Evolutionary conservation across 2,329 filamentous ascomycete genomes (phyloP).

Genomic region (Paecilomyces sp.): DNA sequence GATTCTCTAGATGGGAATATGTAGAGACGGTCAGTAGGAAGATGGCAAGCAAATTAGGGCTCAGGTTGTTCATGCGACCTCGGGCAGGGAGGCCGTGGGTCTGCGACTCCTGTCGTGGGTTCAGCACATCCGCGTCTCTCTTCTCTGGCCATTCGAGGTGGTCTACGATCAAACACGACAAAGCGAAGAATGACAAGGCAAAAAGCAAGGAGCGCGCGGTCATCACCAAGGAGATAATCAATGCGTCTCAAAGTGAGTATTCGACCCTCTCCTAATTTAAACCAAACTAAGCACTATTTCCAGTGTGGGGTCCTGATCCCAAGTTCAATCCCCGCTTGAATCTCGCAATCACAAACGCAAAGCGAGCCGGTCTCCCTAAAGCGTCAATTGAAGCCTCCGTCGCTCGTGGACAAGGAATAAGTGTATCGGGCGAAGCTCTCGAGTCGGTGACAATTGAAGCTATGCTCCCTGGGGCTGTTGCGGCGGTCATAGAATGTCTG

Average conservation of each 20-base stretch:
- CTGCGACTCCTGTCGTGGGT: conserved; percentile 33
- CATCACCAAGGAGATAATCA: conserved; percentile 65
- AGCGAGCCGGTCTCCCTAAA: conserved; percentile 82
- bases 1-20: conserved; percentile 5
- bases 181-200: conserved; percentile 69
- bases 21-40: conserved; percentile 2
- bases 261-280: neutral
- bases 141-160: conserved; percentile 80
- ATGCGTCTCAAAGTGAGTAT: conserved; percentile 63
- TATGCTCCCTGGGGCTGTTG: conserved; percentile 66
- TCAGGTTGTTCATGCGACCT: conserved; percentile 11
- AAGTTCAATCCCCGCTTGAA: conserved; percentile 70
- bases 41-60: conserved; percentile 20
- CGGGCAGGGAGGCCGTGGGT: conserved; percentile 5
- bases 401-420: conserved; percentile 79
- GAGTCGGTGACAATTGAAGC: conserved; percentile 73
- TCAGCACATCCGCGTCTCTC: conserved; percentile 39
- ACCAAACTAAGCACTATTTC: conserved; percentile 6
- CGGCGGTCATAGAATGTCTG: conserved; percentile 75
- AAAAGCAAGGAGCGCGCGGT: conserved; percentile 65
- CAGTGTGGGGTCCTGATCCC: conserved; percentile 69
- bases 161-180: conserved; percentile 95
- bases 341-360: conserved; percentile 65
- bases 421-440: conserved; percentile 65
- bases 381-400: conserved; percentile 76